phyloP scores from a whole-genome alignment of 495 filamentous ascomycete genomes.

The Podospora bellae-mahoneyi region DNA sequence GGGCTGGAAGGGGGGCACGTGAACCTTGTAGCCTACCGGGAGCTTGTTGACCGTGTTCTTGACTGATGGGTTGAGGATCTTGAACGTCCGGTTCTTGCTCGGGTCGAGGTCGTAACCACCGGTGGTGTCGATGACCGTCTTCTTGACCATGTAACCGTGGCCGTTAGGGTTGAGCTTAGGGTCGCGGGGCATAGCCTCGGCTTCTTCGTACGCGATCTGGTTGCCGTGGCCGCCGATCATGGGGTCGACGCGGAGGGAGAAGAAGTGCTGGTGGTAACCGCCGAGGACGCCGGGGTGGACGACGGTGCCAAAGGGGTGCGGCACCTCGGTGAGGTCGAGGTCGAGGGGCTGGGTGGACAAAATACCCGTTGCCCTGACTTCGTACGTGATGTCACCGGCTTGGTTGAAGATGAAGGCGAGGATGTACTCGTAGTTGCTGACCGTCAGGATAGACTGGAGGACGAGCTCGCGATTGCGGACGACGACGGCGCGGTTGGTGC shows the following conservation, averaged over 20 bases:
- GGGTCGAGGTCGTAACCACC: slow-evolving; percentile 54
- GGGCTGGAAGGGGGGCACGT: slow-evolving; percentile 70
- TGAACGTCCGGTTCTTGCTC: slow-evolving; percentile 66
- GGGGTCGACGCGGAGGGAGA: slow-evolving; percentile 83
- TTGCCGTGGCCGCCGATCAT: slow-evolving; percentile 73
- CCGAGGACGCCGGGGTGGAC: slow-evolving; percentile 82
- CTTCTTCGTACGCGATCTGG: slow-evolving; percentile 67
- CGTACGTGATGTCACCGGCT: slow-evolving; percentile 73
- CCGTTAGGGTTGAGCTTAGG: slow-evolving; percentile 72
- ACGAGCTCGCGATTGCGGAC: slow-evolving; percentile 69
- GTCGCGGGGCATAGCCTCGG: slow-evolving; percentile 46
- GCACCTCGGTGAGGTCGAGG: slow-evolving; percentile 57
- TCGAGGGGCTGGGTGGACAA: slow-evolving; percentile 76
- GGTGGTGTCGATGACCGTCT: slow-evolving; percentile 59
- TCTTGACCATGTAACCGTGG: slow-evolving; percentile 66
- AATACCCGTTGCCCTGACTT: slow-evolving; percentile 83
- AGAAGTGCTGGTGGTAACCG: slow-evolving; percentile 80
- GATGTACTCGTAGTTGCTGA: slow-evolving; percentile 83
- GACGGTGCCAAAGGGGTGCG: slow-evolving; percentile 67
- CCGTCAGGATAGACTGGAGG: slow-evolving; percentile 72
- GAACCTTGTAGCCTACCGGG: slow-evolving; percentile 76
- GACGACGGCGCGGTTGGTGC: slow-evolving; percentile 63
- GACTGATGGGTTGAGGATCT: slow-evolving; percentile 68
- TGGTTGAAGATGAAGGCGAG: slow-evolving; percentile 84
- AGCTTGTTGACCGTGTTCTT: slow-evolving; percentile 71